Conservation (phyloP, 169 alveolate species). For the Eimeria sp. region DNA sequence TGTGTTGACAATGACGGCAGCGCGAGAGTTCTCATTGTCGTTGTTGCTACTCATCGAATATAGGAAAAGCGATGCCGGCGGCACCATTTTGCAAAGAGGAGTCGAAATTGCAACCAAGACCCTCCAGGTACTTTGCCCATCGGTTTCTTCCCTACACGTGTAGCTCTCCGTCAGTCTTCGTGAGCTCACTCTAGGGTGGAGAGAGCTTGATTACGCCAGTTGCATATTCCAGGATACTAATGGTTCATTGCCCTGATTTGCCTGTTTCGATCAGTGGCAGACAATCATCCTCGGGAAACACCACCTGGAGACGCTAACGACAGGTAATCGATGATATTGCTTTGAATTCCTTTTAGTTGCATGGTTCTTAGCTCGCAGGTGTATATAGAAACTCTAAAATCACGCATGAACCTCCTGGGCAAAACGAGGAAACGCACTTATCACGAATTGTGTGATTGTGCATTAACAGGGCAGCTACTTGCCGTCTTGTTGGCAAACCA, state of each 20-base stretch:
- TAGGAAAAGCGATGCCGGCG: constrained; percentile 28
- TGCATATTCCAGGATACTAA: background rate
- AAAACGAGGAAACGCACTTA: background rate
- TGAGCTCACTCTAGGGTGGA: background rate
- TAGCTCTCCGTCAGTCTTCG: background rate
- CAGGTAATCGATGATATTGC: constrained; percentile 9
- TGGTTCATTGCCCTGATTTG: background rate
- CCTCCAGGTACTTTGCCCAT: constrained; percentile 20
- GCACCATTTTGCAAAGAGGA: constrained; percentile 51
- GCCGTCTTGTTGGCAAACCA: constrained; percentile 66
- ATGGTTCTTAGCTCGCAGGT: background rate
- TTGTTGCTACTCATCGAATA: constrained; percentile 27
- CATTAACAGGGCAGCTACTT: constrained; percentile 56
- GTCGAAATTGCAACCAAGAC: constrained; percentile 52
- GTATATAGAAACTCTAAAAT: background rate
- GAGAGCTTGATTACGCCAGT: background rate
- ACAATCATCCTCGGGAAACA: constrained; percentile 19
- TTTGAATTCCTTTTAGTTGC: background rate
- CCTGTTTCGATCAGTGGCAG: constrained; percentile 54
- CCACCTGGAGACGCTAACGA: constrained; percentile 61
- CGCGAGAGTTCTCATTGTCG: constrained; percentile 48
- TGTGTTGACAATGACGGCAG: constrained; percentile 48
- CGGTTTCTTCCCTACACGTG: background rate
- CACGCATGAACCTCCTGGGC: background rate
- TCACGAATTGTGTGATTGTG: background rate